Evolutionary conservation across 306 rosid genomes (phyloP), one percentile per base, ranked within the genome.

Genomic region (Alnus rubra): DNA sequence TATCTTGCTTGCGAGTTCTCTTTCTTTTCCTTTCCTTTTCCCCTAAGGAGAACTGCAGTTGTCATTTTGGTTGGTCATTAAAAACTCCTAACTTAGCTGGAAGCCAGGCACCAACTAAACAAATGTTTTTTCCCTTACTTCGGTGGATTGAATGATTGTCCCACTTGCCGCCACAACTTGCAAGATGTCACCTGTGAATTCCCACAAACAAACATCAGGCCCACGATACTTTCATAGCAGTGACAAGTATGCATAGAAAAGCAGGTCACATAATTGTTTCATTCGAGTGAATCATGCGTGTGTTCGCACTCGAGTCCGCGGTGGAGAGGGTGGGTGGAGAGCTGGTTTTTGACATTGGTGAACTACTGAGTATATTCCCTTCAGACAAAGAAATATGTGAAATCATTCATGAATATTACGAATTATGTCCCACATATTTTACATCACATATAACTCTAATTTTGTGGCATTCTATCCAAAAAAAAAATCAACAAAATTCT

Each of bases 121-220:
- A 73, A 7, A 68, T 5, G 69, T 47, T 60, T 28, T n/a, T 75
- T 76, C 78, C 28, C 98, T 84, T 91, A 96, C 99, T 93, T 96
- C 23, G 99, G 99, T 78, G 99, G 99, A 82, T 86, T 93, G 88
- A 96, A 96, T 74, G 98, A 89, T 79, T 90, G 98, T 83, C 99
- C 99, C 86, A 96, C 99, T 90, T 93, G 97, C 82, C 94, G 89
- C 98, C 99, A 96, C 87, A 93, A 81, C 88, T 96, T 96, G 84
- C 94, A 91, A 23, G 97, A 88, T 79, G 98, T 96, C 82, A 96
- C 99, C 98, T 96, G 78, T 86, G 30, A 68, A 68, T 18, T 28
- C 23, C 68, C 69, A 84, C 69, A 84, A 76, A 85, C 71, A 84
- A 58, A 80, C 4, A 68, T 68, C 72, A 73, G 37, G 42, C 42